Conservation (phyloP, 2,329 filamentous ascomycete species). For the Fusarium armeniacum region DNA sequence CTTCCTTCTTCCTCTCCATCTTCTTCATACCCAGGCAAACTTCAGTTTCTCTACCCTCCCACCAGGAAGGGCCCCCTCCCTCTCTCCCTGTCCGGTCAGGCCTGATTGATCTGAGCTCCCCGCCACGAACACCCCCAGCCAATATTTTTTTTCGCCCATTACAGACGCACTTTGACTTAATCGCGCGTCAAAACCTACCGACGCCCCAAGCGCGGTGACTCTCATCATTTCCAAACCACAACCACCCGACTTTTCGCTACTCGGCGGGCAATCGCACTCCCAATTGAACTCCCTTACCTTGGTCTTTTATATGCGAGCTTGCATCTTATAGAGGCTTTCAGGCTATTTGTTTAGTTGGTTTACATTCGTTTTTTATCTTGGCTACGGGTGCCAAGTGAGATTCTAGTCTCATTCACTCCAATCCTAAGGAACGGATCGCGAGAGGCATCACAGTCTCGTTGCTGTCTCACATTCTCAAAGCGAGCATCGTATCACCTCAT, state of each 20-base stretch:
- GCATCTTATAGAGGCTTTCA: slow-evolving; percentile 29
- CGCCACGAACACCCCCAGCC: slow-evolving; percentile 45
- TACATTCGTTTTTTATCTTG: slow-evolving; percentile 23
- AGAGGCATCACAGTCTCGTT: slow-evolving; percentile 45
- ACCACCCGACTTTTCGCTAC: slow-evolving; percentile 21
- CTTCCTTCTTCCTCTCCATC: slow-evolving; percentile 24
- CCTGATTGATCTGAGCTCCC: slow-evolving; percentile 50
- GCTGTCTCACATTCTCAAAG: slow-evolving; percentile 37
- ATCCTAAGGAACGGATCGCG: slow-evolving; percentile 11
- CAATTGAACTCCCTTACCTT: slow-evolving; percentile 2
- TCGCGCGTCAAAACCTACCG: slow-evolving; percentile 52
- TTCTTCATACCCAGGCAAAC: not conserved
- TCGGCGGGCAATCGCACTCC: slow-evolving; percentile 13
- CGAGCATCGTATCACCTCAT: slow-evolving; percentile 32
- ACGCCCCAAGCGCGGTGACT: slow-evolving; percentile 52
- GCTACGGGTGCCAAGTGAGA: slow-evolving; percentile 16
- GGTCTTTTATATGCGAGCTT: slow-evolving; percentile 27
- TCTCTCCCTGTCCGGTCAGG: slow-evolving; percentile 21
- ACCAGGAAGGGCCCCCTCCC: slow-evolving; percentile 16
- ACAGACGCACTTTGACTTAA: slow-evolving; percentile 51
- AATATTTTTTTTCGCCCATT: slow-evolving; percentile 44
- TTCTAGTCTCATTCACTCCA: slow-evolving; percentile 14
- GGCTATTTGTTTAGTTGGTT: slow-evolving; percentile 19
- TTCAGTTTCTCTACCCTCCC: slow-evolving; percentile 17
- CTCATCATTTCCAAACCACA: slow-evolving; percentile 41